These are phyloP conservation scores for Solanum sejunctum DNA, from an alignment of 257 asterid genomes.

Conservation along the genomic window DNA sequence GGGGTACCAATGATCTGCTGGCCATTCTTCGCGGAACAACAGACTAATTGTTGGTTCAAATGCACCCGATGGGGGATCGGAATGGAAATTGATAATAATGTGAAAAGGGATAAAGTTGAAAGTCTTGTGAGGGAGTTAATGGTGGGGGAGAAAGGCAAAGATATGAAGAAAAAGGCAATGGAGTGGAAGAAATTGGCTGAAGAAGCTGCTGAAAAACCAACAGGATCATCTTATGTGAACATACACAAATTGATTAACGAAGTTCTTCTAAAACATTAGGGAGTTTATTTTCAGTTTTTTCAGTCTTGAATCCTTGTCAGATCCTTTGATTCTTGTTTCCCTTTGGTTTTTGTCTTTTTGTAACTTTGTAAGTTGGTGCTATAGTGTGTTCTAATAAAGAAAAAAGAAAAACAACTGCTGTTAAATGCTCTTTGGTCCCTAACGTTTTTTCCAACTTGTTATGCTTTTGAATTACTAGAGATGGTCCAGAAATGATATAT, in stretches of 20 bases:
- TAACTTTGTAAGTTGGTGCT: neutral
- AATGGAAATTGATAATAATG: conserved; percentile 4
- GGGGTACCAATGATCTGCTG: conserved; percentile 18
- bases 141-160: neutral
- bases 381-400: neutral
- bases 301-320: neutral
- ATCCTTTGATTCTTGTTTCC: neutral
- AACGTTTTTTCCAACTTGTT: no score
- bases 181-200: conserved; percentile 10
- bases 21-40: conserved; percentile 13
- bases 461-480: no score
- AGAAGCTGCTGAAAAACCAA: neutral
- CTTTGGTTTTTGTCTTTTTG: neutral
- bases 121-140: conserved; percentile 7
- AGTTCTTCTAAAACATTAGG: neutral
- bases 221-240: neutral
- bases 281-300: neutral
- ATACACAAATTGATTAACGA: neutral
- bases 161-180: conserved; percentile 1
- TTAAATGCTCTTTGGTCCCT: neutral
- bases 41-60: neutral
- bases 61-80: conserved; percentile 7
- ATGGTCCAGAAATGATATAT: no score
- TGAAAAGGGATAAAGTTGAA: conserved; percentile 3
- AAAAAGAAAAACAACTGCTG: neutral